A percentile compares a stretch with the other conserved stretches of the same genome.
Evolutionary conservation across 495 filamentous ascomycete species (phyloP).

Genomic region (Penicillium pancosmium): DNA sequence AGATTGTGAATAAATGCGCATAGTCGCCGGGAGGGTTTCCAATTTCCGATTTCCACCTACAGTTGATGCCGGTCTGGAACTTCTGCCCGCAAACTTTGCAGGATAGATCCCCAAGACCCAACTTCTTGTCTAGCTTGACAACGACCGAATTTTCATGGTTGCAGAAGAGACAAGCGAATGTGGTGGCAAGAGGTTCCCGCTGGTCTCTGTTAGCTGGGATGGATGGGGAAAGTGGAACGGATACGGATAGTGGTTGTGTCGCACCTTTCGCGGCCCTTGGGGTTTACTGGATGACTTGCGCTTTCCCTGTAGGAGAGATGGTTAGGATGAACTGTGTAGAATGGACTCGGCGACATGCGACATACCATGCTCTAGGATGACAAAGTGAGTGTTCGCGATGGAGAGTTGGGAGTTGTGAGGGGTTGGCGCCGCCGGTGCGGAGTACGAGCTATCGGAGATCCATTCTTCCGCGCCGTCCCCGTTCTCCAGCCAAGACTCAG

Average conservation of each 20-base stretch:
- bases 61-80: conserved; percentile 91
- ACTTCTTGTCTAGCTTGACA: conserved; percentile 90
- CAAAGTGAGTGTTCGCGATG: not conserved
- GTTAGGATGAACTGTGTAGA: conserved; percentile 10
- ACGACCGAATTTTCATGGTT: conserved; percentile 92
- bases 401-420: not conserved
- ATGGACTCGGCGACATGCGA: not conserved
- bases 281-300: conserved; percentile 94
- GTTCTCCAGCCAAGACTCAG: not conserved
- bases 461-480: conserved; percentile 1
- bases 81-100: conserved; percentile 94
- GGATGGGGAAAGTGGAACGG: not conserved
- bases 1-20: not conserved
- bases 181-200: conserved; percentile 84
- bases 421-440: conserved; percentile 9
- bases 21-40: not conserved
- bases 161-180: conserved; percentile 96
- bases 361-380: conserved; percentile 12
- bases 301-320: conserved; percentile 65
- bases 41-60: conserved; percentile 51
- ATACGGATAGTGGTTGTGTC: not conserved
- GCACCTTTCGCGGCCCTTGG: conserved; percentile 79
- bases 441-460: conserved; percentile 4
- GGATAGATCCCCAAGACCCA: conserved; percentile 75
- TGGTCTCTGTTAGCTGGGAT: conserved; percentile 33